Base-by-base conservation (phyloP, 2,329 filamentous ascomycete species). In the Hypoxylon sp. region DNA sequence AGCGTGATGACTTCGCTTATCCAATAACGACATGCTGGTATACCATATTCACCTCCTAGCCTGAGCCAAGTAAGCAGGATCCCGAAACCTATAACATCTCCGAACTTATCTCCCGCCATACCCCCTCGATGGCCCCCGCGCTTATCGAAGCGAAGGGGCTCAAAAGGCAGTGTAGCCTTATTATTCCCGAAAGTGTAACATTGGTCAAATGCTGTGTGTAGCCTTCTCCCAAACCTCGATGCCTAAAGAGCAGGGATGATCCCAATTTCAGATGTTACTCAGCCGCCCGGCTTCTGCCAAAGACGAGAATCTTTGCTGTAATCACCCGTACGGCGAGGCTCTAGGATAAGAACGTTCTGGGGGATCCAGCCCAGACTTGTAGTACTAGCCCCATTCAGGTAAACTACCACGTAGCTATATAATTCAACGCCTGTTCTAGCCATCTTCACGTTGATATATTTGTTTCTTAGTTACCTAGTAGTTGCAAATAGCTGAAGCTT, bases 231-330 rank as follows among this genome's bases (percentile, higher is more conserved):
- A 64, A 69, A 43, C 34, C 37, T 69, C 58, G 61, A 65, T 65
- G 55, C 61, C 67, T 48, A 27, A 65, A 58, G 25, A 54, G 47
- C 61, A 67, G 47, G 67, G 67, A 61, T 69, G 41, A 60, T 62
- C 64, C 61, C 63, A 23, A 57, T 50, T 29, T 27, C 8, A 55
- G 39, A 48, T 65, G 51, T 58, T 61, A 41, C 39, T 56, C 57
- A 19, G 19, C 62, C 55, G 67, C 67, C 67, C 67, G 61, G 51
- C 58, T 63, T 67, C 46, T 55, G 41, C 53, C 53, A 57, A 63
- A 55, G 41, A 61, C 63, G 64, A 67, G 55, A 67, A 65, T 54
- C 39, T 34, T 30, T 46, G 48, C 57, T 62, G 64, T 62, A 37
- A 58, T 55, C 53, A 65, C 54, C 64, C 67, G 67, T 43, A 27